Conservation (phyloP, 2,329 filamentous ascomycete genomes). For the Zymoseptoria crescenta region DNA sequence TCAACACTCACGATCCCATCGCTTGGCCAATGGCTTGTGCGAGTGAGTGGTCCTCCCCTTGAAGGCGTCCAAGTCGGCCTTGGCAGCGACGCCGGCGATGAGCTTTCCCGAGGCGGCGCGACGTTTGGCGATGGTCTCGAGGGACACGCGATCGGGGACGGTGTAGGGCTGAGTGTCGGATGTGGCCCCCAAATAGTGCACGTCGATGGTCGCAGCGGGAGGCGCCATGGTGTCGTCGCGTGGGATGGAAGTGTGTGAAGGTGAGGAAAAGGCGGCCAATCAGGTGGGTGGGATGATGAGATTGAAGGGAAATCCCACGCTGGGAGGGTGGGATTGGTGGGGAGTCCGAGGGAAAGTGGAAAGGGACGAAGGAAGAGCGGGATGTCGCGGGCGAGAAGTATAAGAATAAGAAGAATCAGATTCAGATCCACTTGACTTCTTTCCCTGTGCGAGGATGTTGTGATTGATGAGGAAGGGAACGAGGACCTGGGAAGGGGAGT, state of each 20-base stretch:
- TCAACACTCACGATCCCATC: conserved; percentile 68
- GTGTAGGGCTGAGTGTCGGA: conserved; percentile 42
- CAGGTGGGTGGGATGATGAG: neutral
- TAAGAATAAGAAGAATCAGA: too few relatives aligned
- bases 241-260: neutral
- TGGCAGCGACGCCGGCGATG: conserved; percentile 67
- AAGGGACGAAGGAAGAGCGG: too few relatives aligned
- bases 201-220: conserved; percentile 24
- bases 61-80: conserved; percentile 73
- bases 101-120: conserved; percentile 65
- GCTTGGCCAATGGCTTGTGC: conserved; percentile 66
- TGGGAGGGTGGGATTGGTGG: too few relatives aligned
- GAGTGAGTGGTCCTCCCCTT: conserved; percentile 55
- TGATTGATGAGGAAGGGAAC: too few relatives aligned
- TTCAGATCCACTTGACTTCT: too few relatives aligned
- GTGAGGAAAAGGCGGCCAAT: neutral
- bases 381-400: too few relatives aligned
- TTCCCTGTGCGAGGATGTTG: too few relatives aligned
- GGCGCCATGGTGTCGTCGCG: conserved; percentile 25
- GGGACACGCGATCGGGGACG: conserved; percentile 47
- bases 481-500: too few relatives aligned
- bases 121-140: conserved; percentile 59
- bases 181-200: conserved; percentile 35
- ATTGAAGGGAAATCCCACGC: neutral
- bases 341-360: too few relatives aligned